Conservation (phyloP, 2,329 filamentous ascomycete species). For the Penicillium italicum region DNA sequence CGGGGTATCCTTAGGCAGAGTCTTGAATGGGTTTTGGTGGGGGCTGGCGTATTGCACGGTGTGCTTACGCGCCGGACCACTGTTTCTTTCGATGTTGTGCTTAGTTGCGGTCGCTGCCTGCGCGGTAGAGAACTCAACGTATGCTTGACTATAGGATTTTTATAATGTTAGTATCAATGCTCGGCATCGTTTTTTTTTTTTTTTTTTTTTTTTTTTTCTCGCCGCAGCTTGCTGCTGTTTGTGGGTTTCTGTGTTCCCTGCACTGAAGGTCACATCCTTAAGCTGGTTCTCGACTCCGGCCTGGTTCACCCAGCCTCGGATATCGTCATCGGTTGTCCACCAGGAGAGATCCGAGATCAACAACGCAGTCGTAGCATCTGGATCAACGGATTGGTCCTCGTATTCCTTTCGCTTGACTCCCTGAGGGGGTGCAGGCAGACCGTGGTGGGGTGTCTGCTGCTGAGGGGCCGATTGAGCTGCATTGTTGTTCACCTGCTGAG, state of each 20-base stretch:
- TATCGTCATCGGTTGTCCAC: conserved; percentile 96
- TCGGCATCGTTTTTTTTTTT: not conserved
- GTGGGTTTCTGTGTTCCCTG: no score
- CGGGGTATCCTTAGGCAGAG: conserved; percentile 82
- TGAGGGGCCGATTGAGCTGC: conserved; percentile 15
- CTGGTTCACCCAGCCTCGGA: conserved; percentile 78
- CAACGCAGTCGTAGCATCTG: conserved; percentile 65
- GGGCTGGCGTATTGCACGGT: conserved; percentile 72
- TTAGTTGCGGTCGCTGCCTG: conserved; percentile 85
- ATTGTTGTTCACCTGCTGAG: conserved; percentile 9
- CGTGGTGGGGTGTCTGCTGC: conserved; percentile 18
- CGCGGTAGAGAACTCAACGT: conserved; percentile 76
- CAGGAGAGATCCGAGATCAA: conserved; percentile 88
- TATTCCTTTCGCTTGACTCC: conserved; percentile 61
- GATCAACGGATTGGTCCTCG: conserved; percentile 55
- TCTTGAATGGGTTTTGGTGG: conserved; percentile 81
- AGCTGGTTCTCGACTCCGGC: conserved; percentile 80
- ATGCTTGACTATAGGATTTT: conserved; percentile 58
- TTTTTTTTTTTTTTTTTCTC: no score
- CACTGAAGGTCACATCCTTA: conserved; percentile 92
- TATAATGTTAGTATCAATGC: not conserved
- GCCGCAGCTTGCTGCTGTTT: no score
- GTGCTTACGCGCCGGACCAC: conserved; percentile 60
- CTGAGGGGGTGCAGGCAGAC: conserved; percentile 46
- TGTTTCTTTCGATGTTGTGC: conserved; percentile 68